These are phyloP conservation scores for Macrophomina tecta DNA, from an alignment of 2,329 filamentous ascomycete species.

Conservation along the genomic window DNA sequence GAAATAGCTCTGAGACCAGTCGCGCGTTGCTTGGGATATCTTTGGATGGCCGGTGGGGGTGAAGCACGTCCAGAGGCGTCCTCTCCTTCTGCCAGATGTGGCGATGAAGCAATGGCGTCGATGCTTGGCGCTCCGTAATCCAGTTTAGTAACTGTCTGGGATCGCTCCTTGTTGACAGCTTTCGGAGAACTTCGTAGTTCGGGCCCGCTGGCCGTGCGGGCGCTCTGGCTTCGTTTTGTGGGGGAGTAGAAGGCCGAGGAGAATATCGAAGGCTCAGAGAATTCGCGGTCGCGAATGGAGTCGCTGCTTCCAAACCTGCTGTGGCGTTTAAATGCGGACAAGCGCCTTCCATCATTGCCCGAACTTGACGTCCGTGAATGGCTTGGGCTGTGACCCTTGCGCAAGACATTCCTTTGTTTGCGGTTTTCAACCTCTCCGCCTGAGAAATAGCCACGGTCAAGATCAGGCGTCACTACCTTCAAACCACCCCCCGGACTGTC, in stretches of 20 bases:
- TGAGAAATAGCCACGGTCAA: slow-evolving; percentile 93
- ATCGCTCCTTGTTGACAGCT: slow-evolving; percentile 32
- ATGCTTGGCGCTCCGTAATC: slow-evolving; percentile 58
- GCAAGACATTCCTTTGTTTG: slow-evolving; percentile 71
- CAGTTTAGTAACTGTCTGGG: slow-evolving; percentile 64
- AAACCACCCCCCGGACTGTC: slow-evolving; percentile 36
- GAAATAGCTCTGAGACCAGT: slow-evolving; percentile 85
- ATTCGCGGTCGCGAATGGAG: slow-evolving; percentile 72
- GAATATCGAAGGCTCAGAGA: slow-evolving; percentile 59
- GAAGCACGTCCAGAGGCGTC: slow-evolving; percentile 54
- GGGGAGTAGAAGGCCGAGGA: slow-evolving; percentile 37
- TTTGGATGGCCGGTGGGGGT: slow-evolving; percentile 46
- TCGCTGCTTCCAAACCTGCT: slow-evolving; percentile 81
- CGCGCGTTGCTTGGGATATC: slow-evolving; percentile 52
- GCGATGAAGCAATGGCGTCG: slow-evolving; percentile 50
- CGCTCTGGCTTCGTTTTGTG: slow-evolving; percentile 39
- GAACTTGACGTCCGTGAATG: slow-evolving; percentile 79
- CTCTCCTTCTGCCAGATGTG: slow-evolving; percentile 52
- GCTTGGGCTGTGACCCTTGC: slow-evolving; percentile 70
- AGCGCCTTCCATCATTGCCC: slow-evolving; percentile 64
- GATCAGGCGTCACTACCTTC: slow-evolving; percentile 55
- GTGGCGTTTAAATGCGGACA: slow-evolving; percentile 71
- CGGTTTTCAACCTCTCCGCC: slow-evolving; percentile 81
- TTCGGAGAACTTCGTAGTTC: slow-evolving; percentile 35
- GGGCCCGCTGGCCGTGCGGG: slow-evolving; percentile 57